These are phyloP conservation scores for Hortaea werneckii DNA, from an alignment of 2,329 filamentous ascomycete genomes.

Conservation along the genomic window DNA sequence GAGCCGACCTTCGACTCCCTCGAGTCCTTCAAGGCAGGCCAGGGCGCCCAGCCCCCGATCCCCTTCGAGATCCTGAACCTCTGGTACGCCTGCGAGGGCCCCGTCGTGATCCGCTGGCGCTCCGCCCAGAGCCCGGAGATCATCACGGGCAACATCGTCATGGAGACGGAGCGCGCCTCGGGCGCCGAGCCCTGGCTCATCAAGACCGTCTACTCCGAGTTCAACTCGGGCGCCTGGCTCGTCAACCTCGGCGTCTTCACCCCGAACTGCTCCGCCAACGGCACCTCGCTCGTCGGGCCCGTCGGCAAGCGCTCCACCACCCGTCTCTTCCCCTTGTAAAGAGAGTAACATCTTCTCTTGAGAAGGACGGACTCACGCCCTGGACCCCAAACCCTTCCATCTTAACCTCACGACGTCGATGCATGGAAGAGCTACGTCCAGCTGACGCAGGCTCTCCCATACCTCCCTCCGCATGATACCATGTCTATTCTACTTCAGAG, in stretches of 20 bases:
- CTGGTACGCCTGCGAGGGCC: constrained; percentile 22
- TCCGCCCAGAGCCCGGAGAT: constrained; percentile 13
- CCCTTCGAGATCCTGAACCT: constrained; percentile 23
- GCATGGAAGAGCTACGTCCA: background rate
- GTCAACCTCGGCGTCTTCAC: constrained; percentile 11
- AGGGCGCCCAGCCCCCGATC: constrained; percentile 20
- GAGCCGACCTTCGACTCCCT: constrained; percentile 19
- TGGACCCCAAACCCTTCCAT: background rate
- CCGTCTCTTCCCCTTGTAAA: background rate
- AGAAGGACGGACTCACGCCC: background rate
- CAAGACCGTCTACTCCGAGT: constrained; percentile 20
- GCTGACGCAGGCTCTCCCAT: background rate
- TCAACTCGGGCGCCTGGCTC: constrained; percentile 17
- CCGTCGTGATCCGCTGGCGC: constrained; percentile 22
- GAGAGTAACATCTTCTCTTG: too few relatives aligned
- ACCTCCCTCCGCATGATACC: constrained; percentile 5
- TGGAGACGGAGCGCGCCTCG: constrained; percentile 13
- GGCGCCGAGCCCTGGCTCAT: constrained; percentile 20
- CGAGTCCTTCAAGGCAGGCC: constrained; percentile 18
- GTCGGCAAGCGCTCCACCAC: background rate
- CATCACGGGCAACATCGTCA: constrained; percentile 20
- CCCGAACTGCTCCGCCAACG: constrained; percentile 8
- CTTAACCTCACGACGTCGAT: background rate
- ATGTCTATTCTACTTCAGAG: background rate
- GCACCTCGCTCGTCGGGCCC: background rate